Conservation (phyloP, 805 yeast species). For the Ogataea thermomethanolica region DNA sequence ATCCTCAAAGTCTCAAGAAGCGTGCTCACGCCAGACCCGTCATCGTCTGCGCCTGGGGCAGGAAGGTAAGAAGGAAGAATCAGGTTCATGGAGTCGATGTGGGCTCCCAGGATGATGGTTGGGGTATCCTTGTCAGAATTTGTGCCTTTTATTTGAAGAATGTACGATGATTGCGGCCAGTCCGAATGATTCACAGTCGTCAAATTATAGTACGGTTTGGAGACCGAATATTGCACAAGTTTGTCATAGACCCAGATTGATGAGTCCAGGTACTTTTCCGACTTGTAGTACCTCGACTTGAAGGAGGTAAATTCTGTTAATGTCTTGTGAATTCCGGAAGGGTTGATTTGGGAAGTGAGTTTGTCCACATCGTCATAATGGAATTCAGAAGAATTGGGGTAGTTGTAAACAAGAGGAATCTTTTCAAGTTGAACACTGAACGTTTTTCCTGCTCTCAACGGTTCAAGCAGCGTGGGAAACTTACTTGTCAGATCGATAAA, state of each 20-base stretch:
- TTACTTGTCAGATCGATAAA: conserved; percentile 41
- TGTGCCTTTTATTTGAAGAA: conserved; percentile 13
- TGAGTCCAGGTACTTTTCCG: conserved; percentile 63
- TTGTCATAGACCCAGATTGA: conserved; percentile 63
- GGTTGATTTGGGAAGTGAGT: conserved; percentile 9
- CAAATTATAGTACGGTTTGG: conserved; percentile 12
- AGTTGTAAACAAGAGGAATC: conserved; percentile 35
- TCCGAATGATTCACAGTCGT: conserved; percentile 14
- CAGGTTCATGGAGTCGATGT: conserved; percentile 78
- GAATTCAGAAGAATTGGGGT: conserved; percentile 45
- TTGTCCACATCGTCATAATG: conserved; percentile 38
- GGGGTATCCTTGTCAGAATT: conserved; percentile 24
- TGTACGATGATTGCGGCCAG: conserved; percentile 22
- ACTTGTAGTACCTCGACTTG: conserved; percentile 75
- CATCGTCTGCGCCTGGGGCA: conserved; percentile 95
- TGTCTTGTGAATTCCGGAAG: conserved; percentile 9
- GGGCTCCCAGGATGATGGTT: conserved; percentile 76
- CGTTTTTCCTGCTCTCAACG: neutral
- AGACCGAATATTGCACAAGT: conserved; percentile 3
- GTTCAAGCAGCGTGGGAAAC: conserved; percentile 5
- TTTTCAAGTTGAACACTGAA: conserved; percentile 4
- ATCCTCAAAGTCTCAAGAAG: conserved; percentile 60
- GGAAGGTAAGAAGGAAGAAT: conserved; percentile 64
- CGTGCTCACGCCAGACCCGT: conserved; percentile 84
- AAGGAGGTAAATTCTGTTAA: conserved; percentile 17